Evolutionary conservation across 2,329 filamentous ascomycete species (phyloP), one percentile per base, ranked within the genome.

Genomic region (Trichoderma asperellum): DNA sequence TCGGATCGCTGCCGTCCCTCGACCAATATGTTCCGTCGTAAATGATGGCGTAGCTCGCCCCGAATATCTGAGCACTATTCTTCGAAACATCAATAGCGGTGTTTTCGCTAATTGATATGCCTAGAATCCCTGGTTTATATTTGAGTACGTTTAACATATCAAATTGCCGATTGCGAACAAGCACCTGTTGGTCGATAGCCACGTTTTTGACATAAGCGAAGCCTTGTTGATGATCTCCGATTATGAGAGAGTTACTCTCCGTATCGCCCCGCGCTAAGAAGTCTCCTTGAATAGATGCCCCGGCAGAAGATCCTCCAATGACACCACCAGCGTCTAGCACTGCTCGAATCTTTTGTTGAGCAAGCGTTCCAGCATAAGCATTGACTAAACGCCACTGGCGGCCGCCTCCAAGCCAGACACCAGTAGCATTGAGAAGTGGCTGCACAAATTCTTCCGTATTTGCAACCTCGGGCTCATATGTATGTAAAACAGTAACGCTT

Each of bases 11-110:
- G 14, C 62, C 62, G 8, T 66, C 62, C 4, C 62, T 53, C 6
- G 62, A 66, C 62, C 62, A 66, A 14, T 66, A 66, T 35, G 62
- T 66, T 27, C 62, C 62, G 21, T 66, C 62, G 24, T 66, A 66
- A 11, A 66, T 66, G 53, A 66, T 66, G 18, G 62, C 62, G 32
- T 66, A 66, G 12, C 62, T 66, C 8, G 62, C 62, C 2, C 62
- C 62, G 4, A 66, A 66, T 21, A 66, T 14, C 12, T 57, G 52
- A 1, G 62, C 62, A 12, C 21, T 35, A 29, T 66, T 66, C n/a
- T 57, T 58, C n/a, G 62, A 66, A 47, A 66, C 53, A 5, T 66
- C 53, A 10, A 66, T 12, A 5, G 62, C 62, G 16, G 62, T 66
- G 14, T 66, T 66, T 6, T 66, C 62, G 16, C 58, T 66, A 2